These are phyloP conservation scores for Chenopodium quinoa DNA, from an alignment of 148 eudicot genomes.

Conservation along the genomic window DNA sequence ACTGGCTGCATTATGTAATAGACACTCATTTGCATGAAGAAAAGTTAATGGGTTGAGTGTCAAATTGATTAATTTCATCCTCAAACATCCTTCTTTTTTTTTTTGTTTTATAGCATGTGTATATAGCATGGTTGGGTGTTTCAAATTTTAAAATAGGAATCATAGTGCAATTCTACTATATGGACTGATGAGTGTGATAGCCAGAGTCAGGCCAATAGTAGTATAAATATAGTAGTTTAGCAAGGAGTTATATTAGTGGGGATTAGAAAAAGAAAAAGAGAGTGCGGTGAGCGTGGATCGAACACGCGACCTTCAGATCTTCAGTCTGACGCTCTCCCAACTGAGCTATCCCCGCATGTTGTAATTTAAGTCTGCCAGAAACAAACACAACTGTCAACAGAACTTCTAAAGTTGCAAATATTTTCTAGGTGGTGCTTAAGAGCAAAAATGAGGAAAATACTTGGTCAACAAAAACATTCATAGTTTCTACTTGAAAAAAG, in stretches of 20 bases:
- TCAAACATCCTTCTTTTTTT: background rate
- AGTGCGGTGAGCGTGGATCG: constrained; percentile 98
- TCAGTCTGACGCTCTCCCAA: constrained; percentile 56
- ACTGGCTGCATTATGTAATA: background rate
- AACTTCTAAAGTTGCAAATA: background rate
- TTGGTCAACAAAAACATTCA: background rate
- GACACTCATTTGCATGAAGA: background rate
- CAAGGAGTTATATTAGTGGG: background rate
- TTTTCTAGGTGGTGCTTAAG: background rate
- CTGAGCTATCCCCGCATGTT: constrained; percentile 33
- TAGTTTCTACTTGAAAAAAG: background rate
- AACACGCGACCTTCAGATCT: constrained; percentile 84
- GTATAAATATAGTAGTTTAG: background rate
- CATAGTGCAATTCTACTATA: too few species aligned
- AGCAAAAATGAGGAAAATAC: background rate
- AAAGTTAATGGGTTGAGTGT: background rate
- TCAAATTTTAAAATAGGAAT: background rate
- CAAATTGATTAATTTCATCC: background rate
- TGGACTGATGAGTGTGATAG: too few species aligned
- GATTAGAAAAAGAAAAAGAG: background rate
- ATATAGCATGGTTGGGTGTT: background rate
- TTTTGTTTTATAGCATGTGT: too few species aligned
- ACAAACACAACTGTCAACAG: background rate
- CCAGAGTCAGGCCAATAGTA: too few species aligned
- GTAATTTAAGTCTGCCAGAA: background rate